Evolutionary conservation across 2,329 filamentous ascomycete genomes (phyloP).

Genomic region (Parascedosporium putredinis): DNA sequence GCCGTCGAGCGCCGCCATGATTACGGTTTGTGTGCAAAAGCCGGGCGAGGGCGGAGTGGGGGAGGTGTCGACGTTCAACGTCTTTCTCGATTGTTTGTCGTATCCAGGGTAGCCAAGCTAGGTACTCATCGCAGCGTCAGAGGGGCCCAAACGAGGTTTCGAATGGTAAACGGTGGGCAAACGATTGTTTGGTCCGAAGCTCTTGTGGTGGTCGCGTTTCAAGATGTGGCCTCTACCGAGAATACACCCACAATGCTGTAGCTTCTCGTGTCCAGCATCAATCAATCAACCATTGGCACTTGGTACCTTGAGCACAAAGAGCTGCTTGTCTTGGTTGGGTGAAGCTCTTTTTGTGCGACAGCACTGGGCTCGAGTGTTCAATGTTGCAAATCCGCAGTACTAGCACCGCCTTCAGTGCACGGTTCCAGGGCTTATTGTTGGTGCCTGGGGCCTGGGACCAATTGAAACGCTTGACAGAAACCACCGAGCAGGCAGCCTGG

Average conservation of each 20-base stretch:
- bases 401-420: neutral
- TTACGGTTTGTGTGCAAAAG: neutral
- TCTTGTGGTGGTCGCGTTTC: neutral
- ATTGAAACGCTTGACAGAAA: too few species aligned
- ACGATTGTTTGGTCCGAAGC: neutral
- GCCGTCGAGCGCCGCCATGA: constrained; percentile 15
- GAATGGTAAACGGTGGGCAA: neutral
- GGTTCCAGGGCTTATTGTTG: too few species aligned
- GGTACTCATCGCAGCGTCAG: neutral
- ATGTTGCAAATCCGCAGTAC: too few species aligned
- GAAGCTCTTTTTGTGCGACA: neutral
- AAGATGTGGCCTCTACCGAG: neutral
- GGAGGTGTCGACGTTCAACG: too few species aligned
- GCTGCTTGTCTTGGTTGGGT: neutral
- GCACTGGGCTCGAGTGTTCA: too few species aligned
- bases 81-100: neutral
- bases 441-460: neutral
- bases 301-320: too few species aligned
- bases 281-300: too few species aligned
- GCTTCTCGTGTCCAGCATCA: too few species aligned
- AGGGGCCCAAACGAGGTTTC: neutral
- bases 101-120: neutral
- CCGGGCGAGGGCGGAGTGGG: neutral
- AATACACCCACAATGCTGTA: too few species aligned
- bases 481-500: too few species aligned